Evolutionary conservation across 2,329 filamentous ascomycete species (phyloP).

Genomic region (Exophiala spinifera): DNA sequence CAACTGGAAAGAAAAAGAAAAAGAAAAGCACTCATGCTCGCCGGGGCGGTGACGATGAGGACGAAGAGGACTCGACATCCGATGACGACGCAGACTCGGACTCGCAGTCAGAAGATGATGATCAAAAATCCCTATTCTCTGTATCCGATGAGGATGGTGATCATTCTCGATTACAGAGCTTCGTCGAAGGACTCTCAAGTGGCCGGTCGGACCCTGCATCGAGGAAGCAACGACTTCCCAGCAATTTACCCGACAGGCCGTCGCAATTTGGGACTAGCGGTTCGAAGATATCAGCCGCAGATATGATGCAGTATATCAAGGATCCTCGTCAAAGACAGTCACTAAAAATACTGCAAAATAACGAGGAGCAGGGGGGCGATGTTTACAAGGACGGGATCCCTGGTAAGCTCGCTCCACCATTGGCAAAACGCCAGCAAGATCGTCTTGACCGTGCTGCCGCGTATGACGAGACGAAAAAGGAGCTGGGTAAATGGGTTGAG

Average conservation of each 20-base stretch:
- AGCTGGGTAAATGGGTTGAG: slow-evolving; percentile 84
- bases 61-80: slow-evolving; percentile 30
- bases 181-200: slow-evolving; percentile 48
- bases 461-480: slow-evolving; percentile 88
- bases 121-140: slow-evolving; percentile 51
- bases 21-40: slow-evolving; percentile 37
- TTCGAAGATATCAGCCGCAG: slow-evolving; percentile 70
- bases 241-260: slow-evolving; percentile 60
- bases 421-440: slow-evolving; percentile 83
- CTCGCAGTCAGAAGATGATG: slow-evolving; percentile 47
- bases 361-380: slow-evolving; percentile 54
- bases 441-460: slow-evolving; percentile 76
- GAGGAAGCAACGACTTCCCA: slow-evolving; percentile 34
- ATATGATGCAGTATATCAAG: slow-evolving; percentile 69
- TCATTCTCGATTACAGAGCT: slow-evolving; percentile 62
- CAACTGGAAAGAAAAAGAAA: slow-evolving; percentile 40
- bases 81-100: slow-evolving; percentile 29
- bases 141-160: slow-evolving; percentile 51
- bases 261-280: slow-evolving; percentile 58
- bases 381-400: slow-evolving; percentile 55
- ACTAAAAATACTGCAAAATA: slow-evolving; percentile 69
- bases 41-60: slow-evolving; percentile 47
- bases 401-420: slow-evolving; percentile 75
- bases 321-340: slow-evolving; percentile 76
- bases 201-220: slow-evolving; percentile 14